These are phyloP conservation scores for Cercophora newfieldiana DNA, from an alignment of 495 filamentous ascomycete genomes.

Conservation along the genomic window DNA sequence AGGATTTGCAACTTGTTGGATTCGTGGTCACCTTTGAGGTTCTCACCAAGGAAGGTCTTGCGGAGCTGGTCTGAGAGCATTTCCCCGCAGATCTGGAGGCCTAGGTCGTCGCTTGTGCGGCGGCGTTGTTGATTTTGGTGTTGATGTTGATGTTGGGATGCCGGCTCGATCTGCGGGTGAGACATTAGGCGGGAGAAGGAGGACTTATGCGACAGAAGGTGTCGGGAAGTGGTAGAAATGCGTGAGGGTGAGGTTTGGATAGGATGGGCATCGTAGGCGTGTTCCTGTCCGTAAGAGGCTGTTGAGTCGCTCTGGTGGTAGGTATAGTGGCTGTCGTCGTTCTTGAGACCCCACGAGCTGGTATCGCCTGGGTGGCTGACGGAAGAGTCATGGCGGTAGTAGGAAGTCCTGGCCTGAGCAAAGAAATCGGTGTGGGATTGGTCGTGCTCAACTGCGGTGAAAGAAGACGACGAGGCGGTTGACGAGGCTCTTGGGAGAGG, in stretches of 20 bases:
- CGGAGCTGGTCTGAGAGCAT: conserved; percentile 25
- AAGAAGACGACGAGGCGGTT: background rate
- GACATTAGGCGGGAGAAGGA: too few relatives aligned
- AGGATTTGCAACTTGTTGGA: conserved; percentile 21
- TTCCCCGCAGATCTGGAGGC: conserved; percentile 25
- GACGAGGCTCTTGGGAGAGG: background rate
- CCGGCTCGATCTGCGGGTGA: too few relatives aligned
- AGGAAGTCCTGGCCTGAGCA: background rate
- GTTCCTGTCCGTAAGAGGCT: too few relatives aligned
- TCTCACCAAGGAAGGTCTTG: conserved; percentile 3
- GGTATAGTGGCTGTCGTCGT: background rate
- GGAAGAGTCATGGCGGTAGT: background rate
- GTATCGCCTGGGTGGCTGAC: background rate
- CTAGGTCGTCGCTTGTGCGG: conserved; percentile 14
- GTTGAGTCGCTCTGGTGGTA: background rate
- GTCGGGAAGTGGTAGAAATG: too few relatives aligned
- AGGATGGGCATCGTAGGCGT: background rate
- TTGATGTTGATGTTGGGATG: too few relatives aligned
- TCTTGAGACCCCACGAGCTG: background rate
- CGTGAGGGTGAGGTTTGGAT: background rate
- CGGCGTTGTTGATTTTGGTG: background rate
- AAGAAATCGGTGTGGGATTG: background rate
- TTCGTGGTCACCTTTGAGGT: background rate
- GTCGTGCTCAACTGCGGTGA: conserved; percentile 11
- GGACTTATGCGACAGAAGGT: too few relatives aligned